Percentiles rank a stretch among this genome's conserved stretches.
These are phyloP conservation scores for Pugionium cornutum DNA, from an alignment of 345 rosid species.

Conservation along the genomic window DNA sequence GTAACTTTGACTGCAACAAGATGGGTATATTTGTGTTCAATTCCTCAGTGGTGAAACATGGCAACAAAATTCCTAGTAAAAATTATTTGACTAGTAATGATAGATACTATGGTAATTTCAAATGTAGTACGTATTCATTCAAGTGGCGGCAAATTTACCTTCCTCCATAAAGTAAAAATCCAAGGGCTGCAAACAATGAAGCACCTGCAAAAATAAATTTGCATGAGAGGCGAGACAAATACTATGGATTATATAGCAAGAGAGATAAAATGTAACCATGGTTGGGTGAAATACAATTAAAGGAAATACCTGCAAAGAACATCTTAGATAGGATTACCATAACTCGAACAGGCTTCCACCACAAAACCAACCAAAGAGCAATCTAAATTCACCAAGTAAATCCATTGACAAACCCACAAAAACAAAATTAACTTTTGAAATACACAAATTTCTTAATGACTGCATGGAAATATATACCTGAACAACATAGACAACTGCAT, in stretches of 20 bases:
- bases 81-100: neutral
- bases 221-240: neutral
- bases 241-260: neutral
- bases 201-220: slow-evolving; percentile 50
- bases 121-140: neutral
- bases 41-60: slow-evolving; percentile 11
- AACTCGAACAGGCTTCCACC: slow-evolving; percentile 71
- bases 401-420: slow-evolving; percentile 5
- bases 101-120: slow-evolving; percentile 8
- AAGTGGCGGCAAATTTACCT: slow-evolving; percentile 49
- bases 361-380: slow-evolving; percentile 74
- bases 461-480: slow-evolving; percentile 50
- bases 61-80: slow-evolving; percentile 1
- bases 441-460: slow-evolving; percentile 13
- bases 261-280: neutral
- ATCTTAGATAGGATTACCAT: slow-evolving; percentile 64
- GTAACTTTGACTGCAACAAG: slow-evolving; percentile 10
- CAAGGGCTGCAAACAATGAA: slow-evolving; percentile 82
- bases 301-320: slow-evolving; percentile 76
- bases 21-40: neutral
- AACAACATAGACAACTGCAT: slow-evolving; percentile 68
- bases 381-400: slow-evolving; percentile 45
- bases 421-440: neutral
- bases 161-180: slow-evolving; percentile 90
- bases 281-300: neutral